Base-by-base conservation (phyloP, 495 filamentous ascomycete genomes). In the Aspergillus biplanus region DNA sequence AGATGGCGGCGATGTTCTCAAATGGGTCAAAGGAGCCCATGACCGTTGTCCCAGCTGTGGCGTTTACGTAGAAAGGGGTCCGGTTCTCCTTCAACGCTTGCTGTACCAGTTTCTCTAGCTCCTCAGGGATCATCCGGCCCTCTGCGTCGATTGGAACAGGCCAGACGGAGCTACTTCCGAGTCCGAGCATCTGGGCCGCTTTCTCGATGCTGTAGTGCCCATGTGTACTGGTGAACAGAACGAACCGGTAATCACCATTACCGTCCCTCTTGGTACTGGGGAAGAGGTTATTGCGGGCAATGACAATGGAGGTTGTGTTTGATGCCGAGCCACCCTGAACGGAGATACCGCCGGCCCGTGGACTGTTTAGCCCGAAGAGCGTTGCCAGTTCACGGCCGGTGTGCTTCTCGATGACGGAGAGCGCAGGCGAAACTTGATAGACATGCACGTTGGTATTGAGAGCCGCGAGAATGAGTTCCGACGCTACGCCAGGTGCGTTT, bases 151-250 rank as follows among this genome's bases (percentile, higher is more conserved):
- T 85, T 13, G 89, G 82, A 2, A 97, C 90, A n/a, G 80, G 68
- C 78, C 87, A 85, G 8, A 95, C 92, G 52, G 86, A 82, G 37
- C 79, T 73, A 35, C 87, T 88, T 5, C 95, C 95, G 33, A 99
- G 81, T 7, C 95, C 95, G 58, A 89, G 87, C 71, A 92, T 89
- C 62, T 92, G 87, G 13, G 92, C 93, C 0, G 93, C 92, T 76
- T 97, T 97, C 71, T 96, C 92, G n/a, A 97, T 83, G 47, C 89
- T 92, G 78, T 97, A 98, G 79, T 97, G 94, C 1, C 92, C 92
- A 71, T 97, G 92, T 31, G 80, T 86, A 66, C 86, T 90, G 15
- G 93, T 96, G 82, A 97, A 97, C n/a, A 97, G 80, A 8, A 93
- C 85, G 65, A 97, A 92, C 7, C 77, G 72, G 65, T 84, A 82